These are phyloP conservation scores for Debaryomyces nepalensis DNA, from an alignment of 1,139 yeast genomes.

Conservation along the genomic window DNA sequence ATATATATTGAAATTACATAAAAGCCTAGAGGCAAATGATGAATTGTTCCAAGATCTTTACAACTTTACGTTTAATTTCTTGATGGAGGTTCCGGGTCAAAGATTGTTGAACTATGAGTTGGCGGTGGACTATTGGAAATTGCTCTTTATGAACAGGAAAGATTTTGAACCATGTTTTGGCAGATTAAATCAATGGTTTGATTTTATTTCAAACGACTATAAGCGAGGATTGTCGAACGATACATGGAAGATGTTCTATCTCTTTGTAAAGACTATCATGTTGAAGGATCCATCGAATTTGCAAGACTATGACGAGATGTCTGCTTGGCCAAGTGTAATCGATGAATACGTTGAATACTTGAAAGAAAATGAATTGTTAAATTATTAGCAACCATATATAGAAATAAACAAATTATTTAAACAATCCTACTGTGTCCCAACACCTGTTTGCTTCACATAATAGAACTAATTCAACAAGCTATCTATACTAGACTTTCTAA, in stretches of 20 bases:
- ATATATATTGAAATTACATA: conserved; percentile 42
- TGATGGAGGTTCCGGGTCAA: conserved; percentile 61
- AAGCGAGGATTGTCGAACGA: conserved; percentile 64
- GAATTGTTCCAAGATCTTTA: conserved; percentile 62
- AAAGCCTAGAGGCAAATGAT: conserved; percentile 30
- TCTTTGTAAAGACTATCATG: conserved; percentile 60
- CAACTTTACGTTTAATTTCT: conserved; percentile 69
- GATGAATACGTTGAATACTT: conserved; percentile 80
- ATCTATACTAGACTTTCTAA: conserved; percentile 50
- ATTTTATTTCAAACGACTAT: conserved; percentile 45
- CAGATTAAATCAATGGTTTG: conserved; percentile 56
- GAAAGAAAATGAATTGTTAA: conserved; percentile 33
- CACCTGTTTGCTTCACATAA: conserved; percentile 19
- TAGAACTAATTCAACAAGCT: conserved; percentile 40
- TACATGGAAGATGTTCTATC: conserved; percentile 82
- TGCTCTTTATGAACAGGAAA: conserved; percentile 51
- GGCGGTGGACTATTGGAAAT: conserved; percentile 79
- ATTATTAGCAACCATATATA: conserved; percentile 14
- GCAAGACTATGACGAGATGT: conserved; percentile 68
- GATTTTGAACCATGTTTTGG: conserved; percentile 14
- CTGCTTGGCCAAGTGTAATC: conserved; percentile 90
- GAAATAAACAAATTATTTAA: conserved; percentile 11
- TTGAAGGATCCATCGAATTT: conserved; percentile 53
- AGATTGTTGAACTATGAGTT: conserved; percentile 63
- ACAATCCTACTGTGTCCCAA: conserved; percentile 17